phyloP scores from a whole-genome alignment of 208 protist species.

The Perkinsela sp. region DNA sequence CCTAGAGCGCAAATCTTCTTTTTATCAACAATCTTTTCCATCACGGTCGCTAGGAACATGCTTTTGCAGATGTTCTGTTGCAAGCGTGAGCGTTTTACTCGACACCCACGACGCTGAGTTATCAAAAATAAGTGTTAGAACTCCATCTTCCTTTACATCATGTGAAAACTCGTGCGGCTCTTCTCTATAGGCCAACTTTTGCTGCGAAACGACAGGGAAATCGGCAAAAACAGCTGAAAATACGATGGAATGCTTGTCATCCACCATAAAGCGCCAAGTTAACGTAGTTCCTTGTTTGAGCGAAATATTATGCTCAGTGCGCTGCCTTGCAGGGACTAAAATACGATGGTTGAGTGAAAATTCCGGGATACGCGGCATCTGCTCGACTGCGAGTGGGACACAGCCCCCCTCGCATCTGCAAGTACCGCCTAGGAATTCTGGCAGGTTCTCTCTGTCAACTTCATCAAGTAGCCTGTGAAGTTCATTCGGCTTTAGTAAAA shows the following conservation, averaged over 20 bases:
- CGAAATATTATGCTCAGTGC: not conserved
- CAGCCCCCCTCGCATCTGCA: not conserved
- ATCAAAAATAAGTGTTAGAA: not conserved
- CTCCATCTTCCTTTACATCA: not conserved
- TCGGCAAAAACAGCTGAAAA: not conserved
- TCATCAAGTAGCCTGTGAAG: not conserved
- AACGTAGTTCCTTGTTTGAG: not conserved
- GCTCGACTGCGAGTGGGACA: not conserved
- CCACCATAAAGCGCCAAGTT: not conserved
- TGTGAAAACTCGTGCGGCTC: not conserved
- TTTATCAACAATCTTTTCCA: too few species aligned
- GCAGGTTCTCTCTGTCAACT: not conserved
- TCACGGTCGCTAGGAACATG: too few species aligned
- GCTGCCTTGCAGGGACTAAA: not conserved
- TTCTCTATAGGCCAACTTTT: not conserved
- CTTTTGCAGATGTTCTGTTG: not conserved
- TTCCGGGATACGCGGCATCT: not conserved
- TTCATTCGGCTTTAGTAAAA: not conserved
- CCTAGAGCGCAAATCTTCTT: too few species aligned
- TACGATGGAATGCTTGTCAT: not conserved
- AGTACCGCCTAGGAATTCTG: not conserved
- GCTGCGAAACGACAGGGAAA: not conserved
- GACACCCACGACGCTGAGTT: not conserved
- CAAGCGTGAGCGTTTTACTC: not conserved
- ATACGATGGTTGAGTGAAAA: not conserved